These are phyloP conservation scores for Mucor circinelloides DNA, from an alignment of 371 early-diverging fungal species.

Conservation along the genomic window DNA sequence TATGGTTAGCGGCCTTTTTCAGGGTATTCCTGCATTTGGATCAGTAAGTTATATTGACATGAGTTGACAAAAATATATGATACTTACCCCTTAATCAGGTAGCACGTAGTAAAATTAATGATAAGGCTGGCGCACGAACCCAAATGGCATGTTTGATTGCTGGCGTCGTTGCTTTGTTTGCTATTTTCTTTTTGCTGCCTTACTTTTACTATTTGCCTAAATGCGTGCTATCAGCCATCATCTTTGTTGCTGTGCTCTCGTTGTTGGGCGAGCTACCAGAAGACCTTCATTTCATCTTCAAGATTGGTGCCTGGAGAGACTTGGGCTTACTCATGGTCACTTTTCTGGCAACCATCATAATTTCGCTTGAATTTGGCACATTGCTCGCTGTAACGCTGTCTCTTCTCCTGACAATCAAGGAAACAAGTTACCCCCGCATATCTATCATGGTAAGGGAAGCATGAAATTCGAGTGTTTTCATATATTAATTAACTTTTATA, in stretches of 20 bases:
- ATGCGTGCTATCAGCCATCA: conserved; percentile 83
- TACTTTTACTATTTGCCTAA: conserved; percentile 87
- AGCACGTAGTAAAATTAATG: conserved; percentile 88
- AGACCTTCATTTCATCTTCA: conserved; percentile 81
- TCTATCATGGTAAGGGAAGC: conserved; percentile 65
- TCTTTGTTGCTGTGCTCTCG: conserved; percentile 83
- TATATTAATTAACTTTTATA: conserved; percentile 9
- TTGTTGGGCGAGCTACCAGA: conserved; percentile 80
- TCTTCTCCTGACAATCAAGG: conserved; percentile 86
- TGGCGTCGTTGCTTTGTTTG: conserved; percentile 72
- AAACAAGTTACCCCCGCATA: conserved; percentile 84
- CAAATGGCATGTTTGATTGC: conserved; percentile 86
- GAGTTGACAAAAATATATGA: neutral
- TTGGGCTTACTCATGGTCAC: conserved; percentile 77
- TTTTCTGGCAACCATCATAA: conserved; percentile 79
- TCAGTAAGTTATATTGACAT: conserved; percentile 50
- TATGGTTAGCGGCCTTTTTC: conserved; percentile 79
- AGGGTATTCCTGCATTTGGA: conserved; percentile 89
- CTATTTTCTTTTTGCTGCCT: conserved; percentile 78
- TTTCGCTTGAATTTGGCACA: conserved; percentile 91
- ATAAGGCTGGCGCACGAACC: conserved; percentile 85
- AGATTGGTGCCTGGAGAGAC: conserved; percentile 88
- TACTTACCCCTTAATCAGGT: conserved; percentile 40
- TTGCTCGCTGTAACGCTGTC: conserved; percentile 85
- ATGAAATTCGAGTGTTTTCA: neutral